Conservation (phyloP, 176 grass and related monocot genomes). For the Aegilops speltoides region DNA sequence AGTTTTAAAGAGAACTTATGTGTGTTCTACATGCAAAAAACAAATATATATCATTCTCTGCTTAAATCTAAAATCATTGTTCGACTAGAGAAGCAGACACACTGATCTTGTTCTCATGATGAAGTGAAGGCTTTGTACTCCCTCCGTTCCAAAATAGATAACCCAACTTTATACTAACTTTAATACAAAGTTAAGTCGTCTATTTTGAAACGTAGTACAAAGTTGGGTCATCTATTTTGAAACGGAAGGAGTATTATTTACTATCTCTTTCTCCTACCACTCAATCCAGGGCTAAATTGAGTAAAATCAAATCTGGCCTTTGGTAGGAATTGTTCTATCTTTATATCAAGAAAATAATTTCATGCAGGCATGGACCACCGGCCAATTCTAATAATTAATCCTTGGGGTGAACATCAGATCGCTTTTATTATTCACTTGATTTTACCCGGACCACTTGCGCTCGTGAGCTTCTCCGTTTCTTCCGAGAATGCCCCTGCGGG, state of each 20-base stretch:
- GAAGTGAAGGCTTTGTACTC: neutral
- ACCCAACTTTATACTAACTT: too few relatives aligned
- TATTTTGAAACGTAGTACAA: too few relatives aligned
- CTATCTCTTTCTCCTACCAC: neutral
- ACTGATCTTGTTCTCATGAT: neutral
- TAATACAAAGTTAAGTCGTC: too few relatives aligned
- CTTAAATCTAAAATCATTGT: neutral
- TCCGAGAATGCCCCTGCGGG: conserved; percentile 8
- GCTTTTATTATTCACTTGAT: conserved; percentile 21
- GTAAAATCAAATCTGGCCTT: neutral
- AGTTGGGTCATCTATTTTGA: too few relatives aligned
- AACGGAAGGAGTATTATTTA: neutral
- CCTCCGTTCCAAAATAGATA: too few relatives aligned
- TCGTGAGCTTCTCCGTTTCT: neutral
- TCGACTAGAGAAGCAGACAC: neutral
- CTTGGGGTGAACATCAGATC: conserved; percentile 8
- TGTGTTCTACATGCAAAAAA: too few relatives aligned
- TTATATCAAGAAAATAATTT: neutral
- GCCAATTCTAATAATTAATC: conserved; percentile 1
- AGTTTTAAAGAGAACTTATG: neutral
- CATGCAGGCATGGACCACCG: neutral
- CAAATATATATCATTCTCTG: neutral
- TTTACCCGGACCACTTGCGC: conserved; percentile 15
- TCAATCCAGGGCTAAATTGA: neutral
- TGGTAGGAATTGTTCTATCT: neutral